Conservation (phyloP, 352 stramenopile genomes). For the Globisporangium abappressorium region DNA sequence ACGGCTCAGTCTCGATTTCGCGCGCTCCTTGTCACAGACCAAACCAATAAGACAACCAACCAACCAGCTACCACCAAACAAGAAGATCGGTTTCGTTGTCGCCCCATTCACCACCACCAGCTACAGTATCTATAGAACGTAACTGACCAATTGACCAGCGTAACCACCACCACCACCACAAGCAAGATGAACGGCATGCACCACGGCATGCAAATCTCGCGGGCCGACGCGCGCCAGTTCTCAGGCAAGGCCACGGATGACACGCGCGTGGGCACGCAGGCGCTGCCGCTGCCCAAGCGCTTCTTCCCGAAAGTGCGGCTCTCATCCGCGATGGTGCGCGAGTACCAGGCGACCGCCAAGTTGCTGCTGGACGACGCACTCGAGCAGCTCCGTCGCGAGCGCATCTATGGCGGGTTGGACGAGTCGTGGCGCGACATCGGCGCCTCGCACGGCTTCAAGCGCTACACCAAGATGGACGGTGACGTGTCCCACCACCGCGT, state of each 20-base stretch:
- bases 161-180: neutral
- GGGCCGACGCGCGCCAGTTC: slow-evolving; percentile 17
- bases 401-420: slow-evolving; percentile 37
- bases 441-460: slow-evolving; percentile 46
- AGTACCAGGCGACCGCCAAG: slow-evolving; percentile 39
- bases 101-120: too few species aligned
- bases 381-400: slow-evolving; percentile 32
- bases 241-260: slow-evolving; percentile 11
- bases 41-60: neutral
- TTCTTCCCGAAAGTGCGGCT: slow-evolving; percentile 46
- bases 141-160: too few species aligned
- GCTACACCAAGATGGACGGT: slow-evolving; percentile 48
- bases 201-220: slow-evolving; percentile 16
- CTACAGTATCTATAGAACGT: too few species aligned
- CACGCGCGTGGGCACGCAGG: slow-evolving; percentile 12
- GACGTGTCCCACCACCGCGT: slow-evolving; percentile 48
- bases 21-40: neutral
- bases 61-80: neutral
- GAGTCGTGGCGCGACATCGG: slow-evolving; percentile 64
- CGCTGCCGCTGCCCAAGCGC: slow-evolving; percentile 47
- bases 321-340: slow-evolving; percentile 27
- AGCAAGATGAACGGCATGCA: slow-evolving; percentile 11
- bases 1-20: slow-evolving; percentile 5
- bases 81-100: neutral
- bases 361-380: slow-evolving; percentile 47